phyloP scores from a whole-genome alignment of 176 grass and related monocot genomes.

The Phoenix roebelenii region DNA sequence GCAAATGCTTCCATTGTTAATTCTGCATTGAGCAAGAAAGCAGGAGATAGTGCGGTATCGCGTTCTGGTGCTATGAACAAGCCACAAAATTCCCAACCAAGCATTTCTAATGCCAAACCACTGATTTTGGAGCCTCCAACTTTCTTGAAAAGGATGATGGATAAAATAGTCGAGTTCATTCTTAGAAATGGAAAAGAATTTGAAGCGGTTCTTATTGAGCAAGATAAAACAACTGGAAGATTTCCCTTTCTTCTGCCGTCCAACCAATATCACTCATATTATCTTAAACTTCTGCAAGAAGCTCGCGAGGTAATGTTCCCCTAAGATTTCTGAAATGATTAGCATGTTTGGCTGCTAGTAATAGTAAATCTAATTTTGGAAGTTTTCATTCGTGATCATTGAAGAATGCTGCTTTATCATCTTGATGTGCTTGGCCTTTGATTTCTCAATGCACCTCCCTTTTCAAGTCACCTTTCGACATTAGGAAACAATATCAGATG shows the following conservation, averaged over 20 bases:
- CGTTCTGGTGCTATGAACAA: conserved; percentile 8
- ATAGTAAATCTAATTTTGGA: too few species aligned
- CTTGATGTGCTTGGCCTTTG: too few species aligned
- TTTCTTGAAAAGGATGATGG: conserved; percentile 64
- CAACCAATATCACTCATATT: conserved; percentile 80
- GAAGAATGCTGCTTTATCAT: too few species aligned
- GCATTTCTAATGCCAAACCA: conserved; percentile 37
- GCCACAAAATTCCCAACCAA: conserved; percentile 18
- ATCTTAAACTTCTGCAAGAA: conserved; percentile 70
- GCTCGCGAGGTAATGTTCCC: conserved; percentile 50
- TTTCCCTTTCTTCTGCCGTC: conserved; percentile 81
- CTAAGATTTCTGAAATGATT: not conserved
- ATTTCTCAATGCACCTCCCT: too few species aligned
- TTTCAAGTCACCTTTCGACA: too few species aligned
- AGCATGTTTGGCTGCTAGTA: too few species aligned
- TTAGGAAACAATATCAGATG: too few species aligned
- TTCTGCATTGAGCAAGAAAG: conserved; percentile 30
- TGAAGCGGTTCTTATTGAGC: conserved; percentile 75
- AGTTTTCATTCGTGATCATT: too few species aligned
- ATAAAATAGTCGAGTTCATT: conserved; percentile 95
- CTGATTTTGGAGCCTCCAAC: conserved; percentile 81
- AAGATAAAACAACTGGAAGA: conserved; percentile 62
- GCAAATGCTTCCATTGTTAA: conserved; percentile 13
- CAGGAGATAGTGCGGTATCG: conserved; percentile 14
- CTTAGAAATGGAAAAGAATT: conserved; percentile 83